Evolutionary conservation across 257 asterid genomes (phyloP).

Genomic region (Solanum lycopersicoides): DNA sequence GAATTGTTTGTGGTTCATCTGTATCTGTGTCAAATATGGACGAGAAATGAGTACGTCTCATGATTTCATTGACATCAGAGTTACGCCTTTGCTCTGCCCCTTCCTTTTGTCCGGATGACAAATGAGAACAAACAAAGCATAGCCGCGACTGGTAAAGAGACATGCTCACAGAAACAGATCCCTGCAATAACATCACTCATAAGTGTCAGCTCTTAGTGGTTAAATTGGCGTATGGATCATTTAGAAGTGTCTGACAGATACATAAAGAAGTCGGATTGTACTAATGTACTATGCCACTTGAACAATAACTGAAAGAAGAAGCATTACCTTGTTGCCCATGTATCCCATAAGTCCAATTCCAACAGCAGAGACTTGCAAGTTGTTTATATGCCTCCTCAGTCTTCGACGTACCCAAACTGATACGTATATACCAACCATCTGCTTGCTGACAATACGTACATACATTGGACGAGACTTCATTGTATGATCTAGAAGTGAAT

Average conservation of each 20-base stretch:
- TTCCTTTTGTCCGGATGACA: constrained; percentile 72
- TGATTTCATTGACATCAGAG: constrained; percentile 65
- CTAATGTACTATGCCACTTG: background rate
- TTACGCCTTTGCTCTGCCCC: constrained; percentile 80
- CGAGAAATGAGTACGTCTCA: constrained; percentile 73
- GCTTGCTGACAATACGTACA: constrained; percentile 84
- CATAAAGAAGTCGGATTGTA: background rate
- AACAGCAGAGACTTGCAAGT: constrained; percentile 83
- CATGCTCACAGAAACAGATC: constrained; percentile 92
- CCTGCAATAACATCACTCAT: constrained; percentile 29
- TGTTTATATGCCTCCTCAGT: constrained; percentile 75
- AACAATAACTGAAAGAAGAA: background rate
- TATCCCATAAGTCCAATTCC: constrained; percentile 98
- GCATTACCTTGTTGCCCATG: constrained; percentile 85
- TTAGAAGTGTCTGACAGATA: background rate
- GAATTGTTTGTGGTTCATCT: constrained; percentile 80
- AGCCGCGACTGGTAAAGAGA: constrained; percentile 73
- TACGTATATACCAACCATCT: constrained; percentile 95
- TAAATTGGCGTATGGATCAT: background rate
- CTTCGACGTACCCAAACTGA: constrained; percentile 79
- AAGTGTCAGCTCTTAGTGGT: background rate
- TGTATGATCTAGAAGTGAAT: background rate
- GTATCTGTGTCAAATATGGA: constrained; percentile 38
- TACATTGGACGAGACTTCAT: constrained; percentile 33
- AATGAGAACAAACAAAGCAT: constrained; percentile 92